Conservation (phyloP, 805 yeast species). For the Suhomyces sp. region DNA sequence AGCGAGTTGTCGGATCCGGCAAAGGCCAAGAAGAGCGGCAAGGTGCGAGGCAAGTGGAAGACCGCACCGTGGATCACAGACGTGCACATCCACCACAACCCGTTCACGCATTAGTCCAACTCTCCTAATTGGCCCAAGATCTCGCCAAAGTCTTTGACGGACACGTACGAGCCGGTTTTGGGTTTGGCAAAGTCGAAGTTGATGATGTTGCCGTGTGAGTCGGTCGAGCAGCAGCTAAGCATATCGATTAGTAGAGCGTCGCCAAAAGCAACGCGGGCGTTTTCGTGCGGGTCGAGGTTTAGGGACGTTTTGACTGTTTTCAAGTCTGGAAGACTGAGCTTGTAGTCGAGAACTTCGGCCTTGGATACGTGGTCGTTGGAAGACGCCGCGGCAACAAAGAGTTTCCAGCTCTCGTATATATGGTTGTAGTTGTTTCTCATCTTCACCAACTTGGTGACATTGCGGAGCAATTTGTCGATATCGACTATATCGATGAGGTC, state of each 20-base stretch:
- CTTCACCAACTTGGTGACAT: slow-evolving; percentile 26
- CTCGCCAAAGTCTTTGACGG: slow-evolving; percentile 41
- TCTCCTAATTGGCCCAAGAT: slow-evolving; percentile 41
- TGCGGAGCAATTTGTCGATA: slow-evolving; percentile 34
- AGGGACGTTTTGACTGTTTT: slow-evolving; percentile 26
- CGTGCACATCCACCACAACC: slow-evolving; percentile 14
- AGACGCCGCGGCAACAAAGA: slow-evolving; percentile 26
- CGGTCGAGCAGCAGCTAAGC: slow-evolving; percentile 35
- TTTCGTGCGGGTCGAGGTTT: slow-evolving; percentile 24
- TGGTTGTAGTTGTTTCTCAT: slow-evolving; percentile 28
- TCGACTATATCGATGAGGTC: slow-evolving; percentile 36
- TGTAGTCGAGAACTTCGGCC: slow-evolving; percentile 11
- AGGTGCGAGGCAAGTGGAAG: slow-evolving; percentile 17
- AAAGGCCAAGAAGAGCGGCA: slow-evolving; percentile 14
- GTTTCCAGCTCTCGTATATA: slow-evolving; percentile 32
- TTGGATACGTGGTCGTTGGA: background rate
- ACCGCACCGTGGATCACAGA: slow-evolving; percentile 11
- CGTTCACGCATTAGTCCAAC: slow-evolving; percentile 20
- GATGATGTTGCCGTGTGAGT: slow-evolving; percentile 23
- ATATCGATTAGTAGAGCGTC: slow-evolving; percentile 40
- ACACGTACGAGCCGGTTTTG: slow-evolving; percentile 25
- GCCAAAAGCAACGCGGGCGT: slow-evolving; percentile 13
- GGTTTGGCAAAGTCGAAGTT: slow-evolving; percentile 27
- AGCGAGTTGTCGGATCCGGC: slow-evolving; percentile 5
- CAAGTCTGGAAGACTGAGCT: slow-evolving; percentile 28